Conservation (phyloP, 306 rosid genomes). For the Medicago ruthenica region DNA sequence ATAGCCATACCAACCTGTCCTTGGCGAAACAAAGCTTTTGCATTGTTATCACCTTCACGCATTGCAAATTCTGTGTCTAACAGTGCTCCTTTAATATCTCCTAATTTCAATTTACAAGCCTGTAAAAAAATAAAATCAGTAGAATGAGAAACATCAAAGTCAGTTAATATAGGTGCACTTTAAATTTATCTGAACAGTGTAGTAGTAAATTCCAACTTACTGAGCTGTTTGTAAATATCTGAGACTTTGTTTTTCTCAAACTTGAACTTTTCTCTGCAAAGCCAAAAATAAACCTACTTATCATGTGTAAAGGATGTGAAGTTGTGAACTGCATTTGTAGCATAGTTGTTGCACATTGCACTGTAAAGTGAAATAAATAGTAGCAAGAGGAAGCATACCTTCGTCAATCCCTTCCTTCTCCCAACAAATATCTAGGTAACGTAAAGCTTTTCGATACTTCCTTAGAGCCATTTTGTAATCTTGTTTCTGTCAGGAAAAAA, state of each 20-base stretch:
- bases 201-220: slow-evolving; percentile 59
- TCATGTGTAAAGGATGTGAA: slow-evolving; percentile 5
- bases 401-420: slow-evolving; percentile 90
- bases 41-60: slow-evolving; percentile 90
- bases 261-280: slow-evolving; percentile 71
- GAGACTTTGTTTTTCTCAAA: slow-evolving; percentile 88
- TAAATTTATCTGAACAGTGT: slow-evolving; percentile 11
- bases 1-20: slow-evolving; percentile 81
- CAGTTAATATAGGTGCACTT: neutral
- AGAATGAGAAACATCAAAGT: slow-evolving; percentile 22
- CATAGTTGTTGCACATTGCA: slow-evolving; percentile 18
- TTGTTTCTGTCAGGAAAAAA: slow-evolving; percentile 62
- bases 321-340: neutral
- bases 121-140: slow-evolving; percentile 32
- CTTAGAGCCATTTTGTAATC: slow-evolving; percentile 81
- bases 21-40: slow-evolving; percentile 92
- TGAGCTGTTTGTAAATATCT: slow-evolving; percentile 89
- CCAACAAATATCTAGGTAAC: slow-evolving; percentile 92
- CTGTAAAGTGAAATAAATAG: slow-evolving; percentile 6
- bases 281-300: slow-evolving; percentile 27
- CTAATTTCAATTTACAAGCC: slow-evolving; percentile 93
- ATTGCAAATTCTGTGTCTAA: slow-evolving; percentile 93
- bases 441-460: slow-evolving; percentile 83
- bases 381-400: slow-evolving; percentile 52
- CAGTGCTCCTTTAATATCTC: slow-evolving; percentile 89